phyloP scores from a whole-genome alignment of 2,329 filamentous ascomycete species.

The Fusarium cicatricum region DNA sequence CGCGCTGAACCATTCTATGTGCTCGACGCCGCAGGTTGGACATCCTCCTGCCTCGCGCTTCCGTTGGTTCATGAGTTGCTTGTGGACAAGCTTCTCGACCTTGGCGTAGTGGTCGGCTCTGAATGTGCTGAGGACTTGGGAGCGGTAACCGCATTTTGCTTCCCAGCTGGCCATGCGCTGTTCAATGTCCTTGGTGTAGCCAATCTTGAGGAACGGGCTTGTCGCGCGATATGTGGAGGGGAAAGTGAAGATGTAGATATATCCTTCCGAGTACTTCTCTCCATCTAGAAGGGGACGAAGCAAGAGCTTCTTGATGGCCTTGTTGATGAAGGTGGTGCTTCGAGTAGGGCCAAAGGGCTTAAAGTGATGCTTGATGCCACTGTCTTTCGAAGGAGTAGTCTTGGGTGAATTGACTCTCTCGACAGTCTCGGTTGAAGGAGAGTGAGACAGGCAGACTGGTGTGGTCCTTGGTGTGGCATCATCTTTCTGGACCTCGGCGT shows the following conservation, averaged over 20 bases:
- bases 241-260: slow-evolving; percentile 41
- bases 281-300: not conserved
- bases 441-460: not conserved
- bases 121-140: slow-evolving; percentile 24
- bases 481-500: slow-evolving; percentile 3
- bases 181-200: slow-evolving; percentile 31
- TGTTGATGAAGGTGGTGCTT: slow-evolving; percentile 24
- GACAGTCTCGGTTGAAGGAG: not conserved
- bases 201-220: slow-evolving; percentile 44
- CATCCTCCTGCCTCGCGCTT: slow-evolving; percentile 40
- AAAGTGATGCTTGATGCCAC: slow-evolving; percentile 26
- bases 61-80: slow-evolving; percentile 38
- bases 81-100: slow-evolving; percentile 44
- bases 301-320: slow-evolving; percentile 23
- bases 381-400: not conserved
- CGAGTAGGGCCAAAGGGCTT: slow-evolving; percentile 17
- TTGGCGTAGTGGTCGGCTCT: slow-evolving; percentile 34
- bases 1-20: slow-evolving; percentile 44
- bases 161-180: slow-evolving; percentile 39
- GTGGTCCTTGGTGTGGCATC: not conserved
- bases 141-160: slow-evolving; percentile 38
- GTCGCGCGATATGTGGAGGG: slow-evolving; percentile 24
- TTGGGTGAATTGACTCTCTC: not conserved
- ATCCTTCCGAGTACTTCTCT: slow-evolving; percentile 19
- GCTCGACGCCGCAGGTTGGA: slow-evolving; percentile 30